A percentile compares a stretch with the other conserved stretches of the same genome.
Evolutionary conservation across 2,329 filamentous ascomycete genomes (phyloP).

Genomic region (Fusarium sp.): DNA sequence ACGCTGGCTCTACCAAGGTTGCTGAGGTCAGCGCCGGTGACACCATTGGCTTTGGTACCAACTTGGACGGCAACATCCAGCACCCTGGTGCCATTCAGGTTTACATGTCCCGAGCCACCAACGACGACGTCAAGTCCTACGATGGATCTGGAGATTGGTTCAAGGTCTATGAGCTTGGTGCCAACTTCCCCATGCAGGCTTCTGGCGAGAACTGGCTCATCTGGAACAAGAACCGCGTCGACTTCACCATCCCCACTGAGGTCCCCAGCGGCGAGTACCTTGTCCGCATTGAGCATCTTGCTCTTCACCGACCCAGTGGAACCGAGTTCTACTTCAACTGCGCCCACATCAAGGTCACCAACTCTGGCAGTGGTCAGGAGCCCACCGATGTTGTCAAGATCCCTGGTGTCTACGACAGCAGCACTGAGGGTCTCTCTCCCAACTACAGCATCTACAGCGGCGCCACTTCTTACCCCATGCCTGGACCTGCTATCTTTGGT

Average conservation of each 20-base stretch:
- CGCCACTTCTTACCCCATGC: constrained; percentile 5
- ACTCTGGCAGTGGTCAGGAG: neutral
- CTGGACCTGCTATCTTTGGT: constrained; percentile 3
- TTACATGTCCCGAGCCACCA: constrained; percentile 8
- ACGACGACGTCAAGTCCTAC: constrained; percentile 5
- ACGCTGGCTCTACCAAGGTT: constrained; percentile 6
- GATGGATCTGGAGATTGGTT: constrained; percentile 17
- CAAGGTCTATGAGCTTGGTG: constrained; percentile 13
- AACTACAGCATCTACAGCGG: constrained; percentile 11
- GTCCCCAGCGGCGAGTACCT: constrained; percentile 11
- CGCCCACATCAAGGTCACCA: constrained; percentile 9
- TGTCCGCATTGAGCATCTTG: constrained; percentile 12
- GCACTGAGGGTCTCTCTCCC: constrained; percentile 3
- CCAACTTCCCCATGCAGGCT: constrained; percentile 4
- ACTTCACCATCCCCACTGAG: constrained; percentile 6
- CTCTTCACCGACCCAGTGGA: constrained; percentile 2
- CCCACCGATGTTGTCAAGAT: constrained; percentile 6
- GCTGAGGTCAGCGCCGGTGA: neutral
- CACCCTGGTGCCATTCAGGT: constrained; percentile 13
- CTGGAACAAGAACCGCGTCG: constrained; percentile 9
- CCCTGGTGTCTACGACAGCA: constrained; percentile 9
- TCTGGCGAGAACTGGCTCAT: constrained; percentile 6
- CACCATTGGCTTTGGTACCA: neutral
- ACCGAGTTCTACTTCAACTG: constrained; percentile 20
- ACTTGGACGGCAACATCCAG: neutral